Conservation (phyloP, 2,329 filamentous ascomycete genomes). For the Stagonosporopsis vannaccii region DNA sequence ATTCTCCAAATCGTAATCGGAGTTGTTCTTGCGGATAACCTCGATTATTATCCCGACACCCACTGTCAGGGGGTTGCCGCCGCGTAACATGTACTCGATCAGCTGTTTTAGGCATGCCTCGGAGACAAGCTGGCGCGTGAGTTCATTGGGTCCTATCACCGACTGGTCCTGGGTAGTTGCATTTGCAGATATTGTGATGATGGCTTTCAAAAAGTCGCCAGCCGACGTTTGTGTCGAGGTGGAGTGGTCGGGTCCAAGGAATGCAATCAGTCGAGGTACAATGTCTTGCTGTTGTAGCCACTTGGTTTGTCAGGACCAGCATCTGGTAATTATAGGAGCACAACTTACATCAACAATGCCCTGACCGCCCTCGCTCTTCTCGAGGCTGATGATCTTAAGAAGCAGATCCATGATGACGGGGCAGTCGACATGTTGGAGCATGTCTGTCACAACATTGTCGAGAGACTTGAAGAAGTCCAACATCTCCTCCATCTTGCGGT, state of each 20-base stretch:
- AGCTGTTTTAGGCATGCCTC: slow-evolving; percentile 81
- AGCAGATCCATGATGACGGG: slow-evolving; percentile 98
- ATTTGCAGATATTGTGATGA: slow-evolving; percentile 98
- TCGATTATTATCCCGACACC: slow-evolving; percentile 98
- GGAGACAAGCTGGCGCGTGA: slow-evolving; percentile 94
- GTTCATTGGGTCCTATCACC: slow-evolving; percentile 97
- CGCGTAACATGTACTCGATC: slow-evolving; percentile 90
- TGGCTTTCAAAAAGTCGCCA: slow-evolving; percentile 96
- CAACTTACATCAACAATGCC: slow-evolving; percentile 86
- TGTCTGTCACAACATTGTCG: slow-evolving; percentile 80
- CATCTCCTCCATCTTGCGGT: slow-evolving; percentile 99
- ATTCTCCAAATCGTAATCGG: slow-evolving; percentile 95
- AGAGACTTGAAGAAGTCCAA: slow-evolving; percentile 85
- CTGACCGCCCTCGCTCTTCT: slow-evolving; percentile 88
- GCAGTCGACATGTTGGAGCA: slow-evolving; percentile 93
- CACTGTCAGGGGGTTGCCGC: slow-evolving; percentile 92
- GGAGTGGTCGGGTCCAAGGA: slow-evolving; percentile 82
- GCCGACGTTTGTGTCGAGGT: slow-evolving; percentile 95
- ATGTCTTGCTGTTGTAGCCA: slow-evolving; percentile 92
- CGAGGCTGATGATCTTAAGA: slow-evolving; percentile 94
- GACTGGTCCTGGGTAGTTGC: slow-evolving; percentile 97
- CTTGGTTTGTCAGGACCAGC: slow-evolving; percentile 54
- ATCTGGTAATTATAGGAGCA: neutral
- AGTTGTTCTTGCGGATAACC: slow-evolving; percentile 99
- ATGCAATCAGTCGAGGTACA: slow-evolving; percentile 85